These are phyloP conservation scores for Aspergillus oerlinghausenensis DNA, from an alignment of 2,329 filamentous ascomycete genomes.

Conservation along the genomic window DNA sequence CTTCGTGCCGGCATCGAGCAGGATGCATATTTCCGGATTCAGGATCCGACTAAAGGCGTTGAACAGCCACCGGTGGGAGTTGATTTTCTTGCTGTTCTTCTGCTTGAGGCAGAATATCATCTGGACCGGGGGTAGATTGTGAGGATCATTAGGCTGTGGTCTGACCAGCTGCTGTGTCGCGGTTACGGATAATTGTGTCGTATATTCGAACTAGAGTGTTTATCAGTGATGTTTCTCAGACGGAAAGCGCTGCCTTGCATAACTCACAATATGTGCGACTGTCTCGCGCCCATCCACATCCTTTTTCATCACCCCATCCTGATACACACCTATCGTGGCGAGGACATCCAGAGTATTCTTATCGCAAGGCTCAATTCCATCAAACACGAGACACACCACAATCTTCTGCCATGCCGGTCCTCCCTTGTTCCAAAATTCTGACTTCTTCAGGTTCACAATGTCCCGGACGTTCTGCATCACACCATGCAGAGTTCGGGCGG, in stretches of 20 bases:
- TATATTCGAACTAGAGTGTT: slow-evolving; percentile 75
- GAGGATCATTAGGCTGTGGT: slow-evolving; percentile 76
- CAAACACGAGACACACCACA: slow-evolving; percentile 92
- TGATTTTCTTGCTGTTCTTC: slow-evolving; percentile 99
- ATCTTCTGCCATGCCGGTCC: slow-evolving; percentile 99
- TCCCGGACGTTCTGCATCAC: slow-evolving; percentile 99
- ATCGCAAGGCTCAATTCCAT: slow-evolving; percentile 96
- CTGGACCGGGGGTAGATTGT: slow-evolving; percentile 89
- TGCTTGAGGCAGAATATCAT: slow-evolving; percentile 99
- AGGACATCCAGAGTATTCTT: slow-evolving; percentile 91
- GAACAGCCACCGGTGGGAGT: slow-evolving; percentile 98
- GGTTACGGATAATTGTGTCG: slow-evolving; percentile 92
- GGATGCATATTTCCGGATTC: slow-evolving; percentile 93
- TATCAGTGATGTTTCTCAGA: slow-evolving; percentile 11
- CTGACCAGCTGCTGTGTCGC: slow-evolving; percentile 96
- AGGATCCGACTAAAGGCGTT: slow-evolving; percentile 95
- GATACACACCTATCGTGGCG: slow-evolving; percentile 91
- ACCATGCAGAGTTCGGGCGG: slow-evolving; percentile 86
- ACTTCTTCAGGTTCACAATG: slow-evolving; percentile 98
- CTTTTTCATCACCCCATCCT: slow-evolving; percentile 98
- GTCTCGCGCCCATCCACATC: slow-evolving; percentile 97
- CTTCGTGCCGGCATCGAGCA: slow-evolving; percentile 96
- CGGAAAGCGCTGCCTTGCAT: neutral
- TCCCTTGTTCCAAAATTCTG: slow-evolving; percentile 99
- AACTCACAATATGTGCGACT: slow-evolving; percentile 72